Base-by-base conservation (phyloP, 2,329 filamentous ascomycete genomes). In the Nemania serpens region DNA sequence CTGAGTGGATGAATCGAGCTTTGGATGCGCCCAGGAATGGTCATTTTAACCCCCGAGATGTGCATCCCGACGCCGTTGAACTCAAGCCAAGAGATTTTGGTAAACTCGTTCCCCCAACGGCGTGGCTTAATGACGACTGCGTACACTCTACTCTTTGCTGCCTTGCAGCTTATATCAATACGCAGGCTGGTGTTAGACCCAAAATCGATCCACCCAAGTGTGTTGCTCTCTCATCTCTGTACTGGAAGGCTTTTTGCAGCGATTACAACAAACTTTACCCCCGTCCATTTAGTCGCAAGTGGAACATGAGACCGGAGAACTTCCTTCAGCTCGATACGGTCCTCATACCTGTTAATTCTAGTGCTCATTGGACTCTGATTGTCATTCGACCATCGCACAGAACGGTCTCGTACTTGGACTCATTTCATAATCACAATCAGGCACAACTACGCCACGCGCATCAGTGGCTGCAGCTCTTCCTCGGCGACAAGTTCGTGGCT, bases 61-160 rank as follows among this genome's bases (percentile, higher is more conserved):
- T 57, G 7, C 70, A 82, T 10, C 74, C 76, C 6, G 82, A 84
- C 62, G 81, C 82, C 1, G 78, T 78, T 2, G 77, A 82, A 12
- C 75, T 91, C 15, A 77, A 71, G 1, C 72, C 77, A 1, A 83
- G 85, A 54, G 88, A 91, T 70, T 88, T 92, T 68, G 78, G 76
- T n/a, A 88, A 82, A 48, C 75, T 93, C 7, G 79, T 88, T 15
- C 78, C 78, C 17, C 73, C 77, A 9, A 79, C 75, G 0, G 79
- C 79, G 29, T 94, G 90, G 90, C 81, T 94, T 6, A 93, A 93
- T 65, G 91, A 93, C 72, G 88, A 91, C 67, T 84, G 90, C 52
- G 84, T 94, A 67, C 91, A 91, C 67, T 84, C 84, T 13, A 84
- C 85, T 49, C 79, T 92, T 25, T 75, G 81, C 29, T 83, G 85